Evolutionary conservation across 1,284 basidiomycete genomes (phyloP), one percentile per base, ranked within the genome.

Genomic region (Trametes hirsuta): DNA sequence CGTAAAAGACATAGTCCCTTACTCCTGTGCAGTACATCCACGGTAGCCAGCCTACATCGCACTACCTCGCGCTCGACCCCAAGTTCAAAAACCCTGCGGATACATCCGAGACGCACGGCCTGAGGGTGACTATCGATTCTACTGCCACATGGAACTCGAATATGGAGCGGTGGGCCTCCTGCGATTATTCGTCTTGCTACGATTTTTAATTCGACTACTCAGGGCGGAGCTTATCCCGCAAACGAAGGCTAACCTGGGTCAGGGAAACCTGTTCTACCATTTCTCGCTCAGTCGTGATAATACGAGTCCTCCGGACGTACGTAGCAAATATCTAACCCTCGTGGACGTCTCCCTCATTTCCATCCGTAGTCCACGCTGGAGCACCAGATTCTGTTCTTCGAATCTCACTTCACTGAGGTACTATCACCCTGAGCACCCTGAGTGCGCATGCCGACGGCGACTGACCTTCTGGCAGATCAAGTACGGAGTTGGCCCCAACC

Each of bases 331-430:
- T 40, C n/a, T 5, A 11, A n/a, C 15, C 10, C 25, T 36, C 25
- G 39, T 39, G 12, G 35, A 24, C 21, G 10, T 9, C 5, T 47
- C 6, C 6, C 30, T 57, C 15, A 58, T 25, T 22, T 4, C 18
- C 1, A 6, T 15, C 5, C 50, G 21, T 62, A 83, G 81, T 74
- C 79, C 15, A 77, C 80, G 6, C 71, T 81, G 22, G 84, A 87
- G 68, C 84, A 87, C 65, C 85, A 87, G 71, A 81, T 79, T 51
- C 53, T 74, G 49, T 87, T 88, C 79, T 88, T 87, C 66, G 85
- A 87, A 72, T 84, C 82, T 47, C 85, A 86, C 70, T 87, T 86
- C 72, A 87, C 84, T 4, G 85, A 85, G 76, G 81, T 80, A 57
- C 50, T 69, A 55, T 15, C 14, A 24, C 18, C 30, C 12, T 18